These are phyloP conservation scores for Yarrowia porcina DNA, from an alignment of 805 yeast species.

Conservation along the genomic window DNA sequence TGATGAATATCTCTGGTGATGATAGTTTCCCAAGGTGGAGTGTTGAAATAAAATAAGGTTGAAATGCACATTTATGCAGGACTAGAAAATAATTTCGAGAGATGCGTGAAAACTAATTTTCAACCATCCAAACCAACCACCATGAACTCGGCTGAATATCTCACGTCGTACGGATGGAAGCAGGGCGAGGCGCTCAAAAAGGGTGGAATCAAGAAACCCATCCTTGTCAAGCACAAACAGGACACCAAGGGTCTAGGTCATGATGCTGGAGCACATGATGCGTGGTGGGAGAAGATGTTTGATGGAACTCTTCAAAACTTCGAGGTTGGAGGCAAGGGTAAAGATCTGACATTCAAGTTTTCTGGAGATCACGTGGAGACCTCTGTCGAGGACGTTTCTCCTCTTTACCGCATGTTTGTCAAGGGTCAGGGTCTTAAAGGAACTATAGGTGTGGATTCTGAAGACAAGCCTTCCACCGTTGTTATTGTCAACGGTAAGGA, in stretches of 20 bases:
- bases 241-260: slow-evolving; percentile 91
- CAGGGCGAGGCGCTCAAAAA: slow-evolving; percentile 80
- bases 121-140: neutral
- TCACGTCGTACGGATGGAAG: slow-evolving; percentile 82
- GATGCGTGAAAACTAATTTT: neutral
- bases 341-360: slow-evolving; percentile 52
- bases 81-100: slow-evolving; percentile 7
- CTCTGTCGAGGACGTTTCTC: slow-evolving; percentile 53
- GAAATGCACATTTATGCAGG: neutral
- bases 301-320: slow-evolving; percentile 85
- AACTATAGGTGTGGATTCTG: slow-evolving; percentile 41
- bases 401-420: slow-evolving; percentile 81
- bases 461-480: neutral
- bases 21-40: neutral
- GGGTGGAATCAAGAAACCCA: slow-evolving; percentile 82
- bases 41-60: neutral
- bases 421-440: slow-evolving; percentile 83
- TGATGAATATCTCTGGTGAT: neutral
- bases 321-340: slow-evolving; percentile 47
- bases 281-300: slow-evolving; percentile 97
- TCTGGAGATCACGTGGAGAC: slow-evolving; percentile 49
- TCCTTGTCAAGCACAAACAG: slow-evolving; percentile 83
- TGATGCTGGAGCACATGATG: slow-evolving; percentile 66
- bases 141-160: slow-evolving; percentile 75
- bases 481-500: slow-evolving; percentile 26